Base-by-base conservation (phyloP, 106 monocot species). In the Dendrobium chrysotoxum region DNA sequence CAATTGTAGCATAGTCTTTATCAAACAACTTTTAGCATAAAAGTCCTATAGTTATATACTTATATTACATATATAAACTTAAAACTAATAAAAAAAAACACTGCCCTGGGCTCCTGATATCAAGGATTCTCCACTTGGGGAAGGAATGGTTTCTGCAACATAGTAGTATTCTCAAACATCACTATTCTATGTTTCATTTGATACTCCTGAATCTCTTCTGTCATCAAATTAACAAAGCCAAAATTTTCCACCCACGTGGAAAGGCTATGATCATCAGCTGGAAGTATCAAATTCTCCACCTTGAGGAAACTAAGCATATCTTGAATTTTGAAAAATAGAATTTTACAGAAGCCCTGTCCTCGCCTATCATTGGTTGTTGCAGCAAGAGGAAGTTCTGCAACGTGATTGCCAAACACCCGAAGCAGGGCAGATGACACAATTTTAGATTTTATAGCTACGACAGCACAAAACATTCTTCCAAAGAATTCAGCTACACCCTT, bases 311-410 rank as follows among this genome's bases (percentile, higher is more conserved):
- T 70, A 5, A 70, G 31, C 70, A 70, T 35, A 30, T 70, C 70
- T 30, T 70, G 31, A 70, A 70, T 70, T 70, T 70, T 70, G 15
- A 13, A 35, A 28, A 70, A 35, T 13, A 70, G 15, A 35, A 70
- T 15, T 31, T 70, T 35, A 31, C 30, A 70, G 70, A 26, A 70
- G 35, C 70, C 94, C 89, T 83, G 58, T 67, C 66, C 28, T 66
- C 66, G 89, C n/a, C 72, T 81, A 72, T 83, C 76, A 80, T 83
- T 83, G 39, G 13, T 38, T 76, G 94, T 94, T 12, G 86, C 89
- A 75, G 83, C 83, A 61, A 94, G 82, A 68, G 91, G 89, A 78
- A 94, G 80, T 77, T 94, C 91, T 42, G 91, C 94, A 82, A 85
- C 72, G 61, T 83, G 67, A 16, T 72, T 72, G 44, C 89, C 88